Percentiles rank a stretch among this genome's conserved stretches.
Conservation (phyloP, 805 yeast species). For the Babjeviella inositovora region DNA sequence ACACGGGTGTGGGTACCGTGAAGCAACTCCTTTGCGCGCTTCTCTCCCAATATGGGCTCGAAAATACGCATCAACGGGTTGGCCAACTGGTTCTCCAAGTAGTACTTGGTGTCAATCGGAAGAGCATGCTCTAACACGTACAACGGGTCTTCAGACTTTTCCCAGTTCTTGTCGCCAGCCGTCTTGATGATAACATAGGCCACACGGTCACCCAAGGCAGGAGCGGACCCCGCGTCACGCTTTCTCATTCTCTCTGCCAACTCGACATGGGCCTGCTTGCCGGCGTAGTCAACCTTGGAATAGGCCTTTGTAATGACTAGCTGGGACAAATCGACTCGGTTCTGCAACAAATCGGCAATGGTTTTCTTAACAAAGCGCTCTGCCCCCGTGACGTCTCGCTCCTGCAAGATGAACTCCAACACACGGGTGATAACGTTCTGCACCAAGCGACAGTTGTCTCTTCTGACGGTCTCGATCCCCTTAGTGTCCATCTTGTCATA, state of each 20-base stretch:
- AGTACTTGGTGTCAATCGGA: constrained; percentile 90
- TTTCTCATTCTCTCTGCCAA: constrained; percentile 90
- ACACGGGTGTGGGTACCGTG: constrained; percentile 77
- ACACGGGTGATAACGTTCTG: constrained; percentile 91
- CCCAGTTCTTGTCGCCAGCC: constrained; percentile 77
- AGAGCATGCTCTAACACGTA: constrained; percentile 83
- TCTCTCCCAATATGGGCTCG: constrained; percentile 87
- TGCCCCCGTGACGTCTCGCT: constrained; percentile 76
- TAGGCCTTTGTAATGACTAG: constrained; percentile 88
- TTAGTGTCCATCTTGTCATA: constrained; percentile 96
- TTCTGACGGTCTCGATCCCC: constrained; percentile 95
- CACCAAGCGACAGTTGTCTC: constrained; percentile 93
- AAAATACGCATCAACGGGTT: constrained; percentile 90
- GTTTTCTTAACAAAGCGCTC: constrained; percentile 72
- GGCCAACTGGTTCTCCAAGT: constrained; percentile 80
- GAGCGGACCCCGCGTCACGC: constrained; percentile 96
- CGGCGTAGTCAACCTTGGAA: constrained; percentile 81
- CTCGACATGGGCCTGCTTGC: constrained; percentile 95
- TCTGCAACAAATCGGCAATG: constrained; percentile 81
- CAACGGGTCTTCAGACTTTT: constrained; percentile 93
- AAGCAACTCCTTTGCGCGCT: constrained; percentile 62
- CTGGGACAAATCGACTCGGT: constrained; percentile 83
- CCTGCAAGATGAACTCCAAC: constrained; percentile 69
- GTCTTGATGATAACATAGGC: constrained; percentile 87
- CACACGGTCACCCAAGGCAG: constrained; percentile 92